phyloP scores from a whole-genome alignment of 78 protist species.

The Capsaspora owczarzaki region DNA sequence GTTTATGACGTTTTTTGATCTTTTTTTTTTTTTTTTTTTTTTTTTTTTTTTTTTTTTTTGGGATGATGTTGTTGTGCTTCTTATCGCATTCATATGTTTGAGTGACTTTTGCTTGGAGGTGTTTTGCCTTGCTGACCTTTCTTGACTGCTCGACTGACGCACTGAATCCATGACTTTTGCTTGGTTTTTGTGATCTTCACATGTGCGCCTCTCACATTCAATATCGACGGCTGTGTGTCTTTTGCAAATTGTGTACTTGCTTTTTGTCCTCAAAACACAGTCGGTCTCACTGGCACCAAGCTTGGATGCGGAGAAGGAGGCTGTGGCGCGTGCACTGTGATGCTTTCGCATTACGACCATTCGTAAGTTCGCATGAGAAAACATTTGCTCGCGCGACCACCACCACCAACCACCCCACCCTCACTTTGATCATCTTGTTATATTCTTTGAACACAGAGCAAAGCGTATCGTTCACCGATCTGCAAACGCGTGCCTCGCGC shows the following conservation, averaged over 20 bases:
- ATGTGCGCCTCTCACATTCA: too few relatives aligned
- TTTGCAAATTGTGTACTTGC: too few relatives aligned
- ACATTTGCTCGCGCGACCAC: too few relatives aligned
- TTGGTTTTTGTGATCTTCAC: background rate
- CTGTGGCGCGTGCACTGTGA: constrained; percentile 92
- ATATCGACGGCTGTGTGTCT: too few relatives aligned
- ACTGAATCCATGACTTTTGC: background rate
- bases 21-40: too few relatives aligned
- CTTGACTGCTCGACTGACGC: background rate
- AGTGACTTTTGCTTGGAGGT: background rate
- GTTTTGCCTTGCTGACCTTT: too few relatives aligned
- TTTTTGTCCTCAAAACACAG: constrained; percentile 5
- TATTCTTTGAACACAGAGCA: too few relatives aligned
- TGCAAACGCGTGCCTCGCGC: constrained; percentile 68
- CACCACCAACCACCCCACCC: too few relatives aligned
- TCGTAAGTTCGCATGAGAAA: too few relatives aligned
- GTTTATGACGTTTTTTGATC: too few relatives aligned
- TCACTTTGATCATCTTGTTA: too few relatives aligned
- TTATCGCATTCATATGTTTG: background rate
- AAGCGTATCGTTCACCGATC: constrained; percentile 6
- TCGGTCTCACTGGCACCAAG: constrained; percentile 76
- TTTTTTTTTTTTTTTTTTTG: too few relatives aligned
- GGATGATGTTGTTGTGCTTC: background rate
- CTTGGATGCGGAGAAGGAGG: constrained; percentile 90
- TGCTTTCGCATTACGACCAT: constrained; percentile 50